Evolutionary conservation across 805 yeast genomes (phyloP), one percentile per base, ranked within the genome.

Genomic region (Yamadazyma paraphyllophila): DNA sequence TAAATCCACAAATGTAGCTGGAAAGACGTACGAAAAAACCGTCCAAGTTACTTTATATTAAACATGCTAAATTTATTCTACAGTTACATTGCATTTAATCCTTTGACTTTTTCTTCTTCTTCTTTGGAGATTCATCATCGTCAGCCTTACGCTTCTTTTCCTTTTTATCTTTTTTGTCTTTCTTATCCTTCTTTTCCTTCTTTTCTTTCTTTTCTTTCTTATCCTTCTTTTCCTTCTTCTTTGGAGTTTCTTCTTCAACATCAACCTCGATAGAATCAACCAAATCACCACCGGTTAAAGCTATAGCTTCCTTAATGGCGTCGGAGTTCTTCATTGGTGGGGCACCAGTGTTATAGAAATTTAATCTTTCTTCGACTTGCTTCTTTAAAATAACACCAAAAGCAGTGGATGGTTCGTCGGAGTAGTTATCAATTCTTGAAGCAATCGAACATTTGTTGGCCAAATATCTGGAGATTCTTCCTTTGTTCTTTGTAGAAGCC

Each of bases 361-460:
- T 86, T 62, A 94, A 80, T 75, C 99, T 87, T 72, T 94, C 97
- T 76, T 94, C 99, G 56, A 94, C 98, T 79, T 94, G 99, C 70
- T 88, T 81, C 79, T 89, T 91, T 70, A 94, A 81, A 46, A 91
- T 84, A 59, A 81, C 77, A 67, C 99, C 99, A 59, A 94, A 94
- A 43, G 81, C 88, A 51, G 85, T 86, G 37, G 89, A 77, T 61
- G 99, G 97, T 66, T 85, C 88, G 66, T 94, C 99, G 47, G 97
- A 85, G 71, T 89, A 94, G 76, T 89, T 89, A 74, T 94, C 99
- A 62, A 94, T 92, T 81, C 99, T 89, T 43, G 97, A 89, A 49
- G 99, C 99, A 74, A 94, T 92, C 35, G 99, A 86, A 81, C 98
- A 92, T 75, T 94, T 94, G 85, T 94, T 94, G 56, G 99, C 99